Percentiles rank a stretch among this genome's conserved stretches.
These are phyloP conservation scores for Neurospora sp. DNA, from an alignment of 495 filamentous ascomycete species.

Conservation along the genomic window DNA sequence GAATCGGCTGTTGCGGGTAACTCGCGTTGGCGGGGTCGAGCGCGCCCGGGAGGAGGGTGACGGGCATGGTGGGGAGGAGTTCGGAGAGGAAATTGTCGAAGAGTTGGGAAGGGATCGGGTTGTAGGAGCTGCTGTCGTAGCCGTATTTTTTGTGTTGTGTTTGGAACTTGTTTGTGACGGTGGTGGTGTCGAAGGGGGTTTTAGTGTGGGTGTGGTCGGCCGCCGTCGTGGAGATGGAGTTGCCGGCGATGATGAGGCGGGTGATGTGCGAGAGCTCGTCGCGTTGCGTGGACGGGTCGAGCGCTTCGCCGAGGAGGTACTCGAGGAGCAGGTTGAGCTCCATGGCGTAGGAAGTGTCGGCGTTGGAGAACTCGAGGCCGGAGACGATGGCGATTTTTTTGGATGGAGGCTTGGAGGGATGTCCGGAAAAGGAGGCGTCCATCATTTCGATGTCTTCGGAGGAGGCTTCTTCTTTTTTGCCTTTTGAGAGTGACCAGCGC, in stretches of 20 bases:
- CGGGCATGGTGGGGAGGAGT: constrained; percentile 68
- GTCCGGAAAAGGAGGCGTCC: constrained; percentile 17
- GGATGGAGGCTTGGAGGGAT: constrained; percentile 15
- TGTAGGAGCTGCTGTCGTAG: constrained; percentile 82
- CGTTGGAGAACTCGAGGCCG: constrained; percentile 72
- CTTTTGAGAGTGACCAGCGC: constrained; percentile 53
- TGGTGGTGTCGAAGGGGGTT: constrained; percentile 17
- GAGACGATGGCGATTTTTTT: constrained; percentile 82
- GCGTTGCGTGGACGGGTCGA: constrained; percentile 42
- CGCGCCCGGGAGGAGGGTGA: constrained; percentile 69
- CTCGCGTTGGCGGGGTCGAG: constrained; percentile 71
- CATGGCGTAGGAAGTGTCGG: constrained; percentile 55
- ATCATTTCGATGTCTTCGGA: constrained; percentile 35
- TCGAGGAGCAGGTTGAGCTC: constrained; percentile 70
- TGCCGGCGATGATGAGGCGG: constrained; percentile 82
- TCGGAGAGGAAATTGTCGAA: constrained; percentile 74
- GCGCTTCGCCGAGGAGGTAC: constrained; percentile 76
- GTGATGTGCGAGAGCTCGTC: constrained; percentile 57
- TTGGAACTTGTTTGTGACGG: constrained; percentile 25
- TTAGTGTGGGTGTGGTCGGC: constrained; percentile 8
- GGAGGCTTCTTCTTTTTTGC: constrained; percentile 13
- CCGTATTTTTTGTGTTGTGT: constrained; percentile 68
- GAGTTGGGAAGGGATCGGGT: constrained; percentile 68
- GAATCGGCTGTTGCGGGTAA: constrained; percentile 73
- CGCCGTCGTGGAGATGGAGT: constrained; percentile 54